Conservation (phyloP, 2,329 filamentous ascomycete genomes). For the Botryotinia calthae region DNA sequence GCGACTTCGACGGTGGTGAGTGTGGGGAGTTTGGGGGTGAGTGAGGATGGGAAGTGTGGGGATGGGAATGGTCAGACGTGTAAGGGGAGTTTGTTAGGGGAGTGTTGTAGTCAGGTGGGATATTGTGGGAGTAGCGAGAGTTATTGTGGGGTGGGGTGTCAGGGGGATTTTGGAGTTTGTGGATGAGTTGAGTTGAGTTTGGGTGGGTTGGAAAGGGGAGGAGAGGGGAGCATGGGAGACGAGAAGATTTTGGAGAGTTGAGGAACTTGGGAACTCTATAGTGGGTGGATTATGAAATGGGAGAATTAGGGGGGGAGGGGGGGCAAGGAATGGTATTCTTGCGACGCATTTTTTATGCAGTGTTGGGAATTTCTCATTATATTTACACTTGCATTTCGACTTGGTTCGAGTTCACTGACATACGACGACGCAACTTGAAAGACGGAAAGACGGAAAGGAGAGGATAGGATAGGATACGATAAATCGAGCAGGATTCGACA, state of each 20-base stretch:
- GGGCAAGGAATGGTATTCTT: not conserved
- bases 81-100: conserved; percentile 12
- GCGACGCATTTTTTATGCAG: not conserved
- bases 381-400: not conserved
- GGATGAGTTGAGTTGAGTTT: not conserved
- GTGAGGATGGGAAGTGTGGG: conserved; percentile 17
- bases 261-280: not conserved
- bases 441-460: not conserved
- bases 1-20: not conserved
- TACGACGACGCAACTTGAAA: not conserved
- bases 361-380: not conserved
- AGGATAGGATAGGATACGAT: too few species aligned
- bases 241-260: not conserved
- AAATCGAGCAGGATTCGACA: not conserved
- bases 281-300: not conserved
- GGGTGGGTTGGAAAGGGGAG: not conserved
- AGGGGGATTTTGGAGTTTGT: conserved; percentile 12
- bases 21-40: not conserved
- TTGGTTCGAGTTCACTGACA: not conserved
- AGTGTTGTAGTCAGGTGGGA: conserved; percentile 14
- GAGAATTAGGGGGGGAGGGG: not conserved
- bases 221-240: not conserved
- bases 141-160: conserved; percentile 14
- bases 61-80: conserved; percentile 2
- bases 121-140: not conserved